Percentiles rank a stretch among this genome's conserved stretches.
phyloP scores from a whole-genome alignment of 768 basidiomycete species.

The Sporobolomyces roseus region DNA sequence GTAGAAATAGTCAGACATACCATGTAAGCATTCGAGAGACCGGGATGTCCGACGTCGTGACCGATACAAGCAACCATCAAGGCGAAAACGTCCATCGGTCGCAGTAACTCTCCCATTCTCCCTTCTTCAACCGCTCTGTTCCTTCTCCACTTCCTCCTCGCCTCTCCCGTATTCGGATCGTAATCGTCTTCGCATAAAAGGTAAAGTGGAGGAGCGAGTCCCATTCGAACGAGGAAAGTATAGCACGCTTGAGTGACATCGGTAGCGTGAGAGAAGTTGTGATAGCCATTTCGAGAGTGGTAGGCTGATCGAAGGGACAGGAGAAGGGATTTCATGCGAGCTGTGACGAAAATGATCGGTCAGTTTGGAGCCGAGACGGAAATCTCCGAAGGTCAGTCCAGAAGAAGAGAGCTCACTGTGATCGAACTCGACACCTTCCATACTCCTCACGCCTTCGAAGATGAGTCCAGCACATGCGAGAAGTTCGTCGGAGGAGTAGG shows the following conservation, averaged over 20 bases:
- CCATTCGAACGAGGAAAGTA: constrained; percentile 71
- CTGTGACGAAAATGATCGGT: constrained; percentile 51
- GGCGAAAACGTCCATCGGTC: constrained; percentile 72
- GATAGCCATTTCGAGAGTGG: constrained; percentile 85
- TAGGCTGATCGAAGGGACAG: constrained; percentile 88
- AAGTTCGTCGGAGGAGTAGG: constrained; percentile 74
- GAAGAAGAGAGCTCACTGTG: constrained; percentile 45
- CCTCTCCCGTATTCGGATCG: constrained; percentile 31
- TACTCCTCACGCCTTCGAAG: constrained; percentile 77
- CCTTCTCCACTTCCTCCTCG: constrained; percentile 41
- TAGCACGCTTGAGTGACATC: constrained; percentile 94
- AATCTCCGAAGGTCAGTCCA: constrained; percentile 12
- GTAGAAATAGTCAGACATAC: constrained; percentile 54
- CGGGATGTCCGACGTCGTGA: constrained; percentile 96
- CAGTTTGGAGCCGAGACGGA: neutral
- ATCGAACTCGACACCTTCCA: constrained; percentile 58
- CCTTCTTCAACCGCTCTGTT: constrained; percentile 42
- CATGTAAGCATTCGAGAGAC: constrained; percentile 89
- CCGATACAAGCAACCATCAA: constrained; percentile 89
- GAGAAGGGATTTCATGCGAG: constrained; percentile 70
- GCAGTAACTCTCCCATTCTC: constrained; percentile 47
- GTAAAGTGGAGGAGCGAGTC: constrained; percentile 72
- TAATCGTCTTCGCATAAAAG: constrained; percentile 57
- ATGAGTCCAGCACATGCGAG: constrained; percentile 74
- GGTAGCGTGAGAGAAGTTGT: constrained; percentile 94